phyloP scores from a whole-genome alignment of 345 rosid species.

The Litchi chinensis region DNA sequence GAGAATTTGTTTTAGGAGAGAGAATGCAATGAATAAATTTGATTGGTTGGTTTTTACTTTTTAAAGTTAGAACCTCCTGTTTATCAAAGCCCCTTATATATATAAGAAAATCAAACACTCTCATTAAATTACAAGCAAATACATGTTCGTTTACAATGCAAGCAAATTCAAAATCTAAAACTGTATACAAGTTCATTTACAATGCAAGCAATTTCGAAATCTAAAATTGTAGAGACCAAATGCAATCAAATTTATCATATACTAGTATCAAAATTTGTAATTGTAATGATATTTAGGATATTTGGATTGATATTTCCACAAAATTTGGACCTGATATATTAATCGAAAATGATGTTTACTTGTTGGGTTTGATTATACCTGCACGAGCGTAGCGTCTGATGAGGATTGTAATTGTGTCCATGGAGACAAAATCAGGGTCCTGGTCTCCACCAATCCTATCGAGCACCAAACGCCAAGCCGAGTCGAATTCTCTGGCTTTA shows the following conservation, averaged over 20 bases:
- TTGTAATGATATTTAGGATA: too few relatives aligned
- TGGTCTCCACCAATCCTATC: slow-evolving; percentile 41
- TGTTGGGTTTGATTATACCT: slow-evolving; percentile 39
- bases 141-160: neutral
- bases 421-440: slow-evolving; percentile 50
- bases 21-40: too few relatives aligned
- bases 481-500: slow-evolving; percentile 66
- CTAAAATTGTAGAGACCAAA: neutral
- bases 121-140: too few relatives aligned
- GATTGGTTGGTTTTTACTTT: too few relatives aligned
- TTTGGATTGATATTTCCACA: neutral
- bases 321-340: neutral
- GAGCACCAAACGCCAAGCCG: slow-evolving; percentile 71
- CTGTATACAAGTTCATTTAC: too few relatives aligned
- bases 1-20: too few relatives aligned
- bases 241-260: too few relatives aligned
- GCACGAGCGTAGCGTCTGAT: slow-evolving; percentile 85
- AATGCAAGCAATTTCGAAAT: neutral
- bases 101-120: too few relatives aligned
- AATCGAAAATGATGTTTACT: neutral
- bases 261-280: too few relatives aligned
- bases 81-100: too few relatives aligned
- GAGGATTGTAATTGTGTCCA: slow-evolving; percentile 61
- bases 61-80: too few relatives aligned
- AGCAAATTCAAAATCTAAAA: too few relatives aligned